Percentiles rank a stretch among this genome's conserved stretches.
These are phyloP conservation scores for Pseudogymnoascus sp. DNA, from an alignment of 2,329 filamentous ascomycete species.

Conservation along the genomic window DNA sequence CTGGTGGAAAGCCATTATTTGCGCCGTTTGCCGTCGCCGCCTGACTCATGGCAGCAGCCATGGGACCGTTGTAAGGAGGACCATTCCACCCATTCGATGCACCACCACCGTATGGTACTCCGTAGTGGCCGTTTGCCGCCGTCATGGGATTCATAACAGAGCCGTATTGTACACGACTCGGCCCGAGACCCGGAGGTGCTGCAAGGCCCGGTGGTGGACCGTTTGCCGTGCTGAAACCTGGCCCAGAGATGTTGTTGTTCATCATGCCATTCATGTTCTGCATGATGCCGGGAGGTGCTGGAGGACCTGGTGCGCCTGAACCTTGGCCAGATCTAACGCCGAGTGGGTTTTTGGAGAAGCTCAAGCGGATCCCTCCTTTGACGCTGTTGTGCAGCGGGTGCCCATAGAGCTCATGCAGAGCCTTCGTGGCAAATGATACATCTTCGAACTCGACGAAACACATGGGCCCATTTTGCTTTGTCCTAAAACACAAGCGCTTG, in stretches of 20 bases:
- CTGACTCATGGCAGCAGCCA: slow-evolving; percentile 21
- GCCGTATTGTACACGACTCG: slow-evolving; percentile 22
- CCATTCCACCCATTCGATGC: slow-evolving; percentile 23
- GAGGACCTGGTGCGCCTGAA: slow-evolving; percentile 27
- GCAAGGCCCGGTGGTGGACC: slow-evolving; percentile 73
- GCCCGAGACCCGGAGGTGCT: slow-evolving; percentile 60
- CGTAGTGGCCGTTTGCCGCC: slow-evolving; percentile 19
- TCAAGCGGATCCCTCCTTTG: slow-evolving; percentile 89
- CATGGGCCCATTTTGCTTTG: slow-evolving; percentile 94
- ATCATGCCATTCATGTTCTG: slow-evolving; percentile 52
- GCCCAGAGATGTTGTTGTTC: slow-evolving; percentile 26
- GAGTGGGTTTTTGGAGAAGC: slow-evolving; percentile 94
- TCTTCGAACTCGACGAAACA: slow-evolving; percentile 99
- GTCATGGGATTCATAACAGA: slow-evolving; percentile 20
- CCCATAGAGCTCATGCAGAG: slow-evolving; percentile 82
- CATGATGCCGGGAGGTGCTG: slow-evolving; percentile 36
- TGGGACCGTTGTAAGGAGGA: slow-evolving; percentile 20
- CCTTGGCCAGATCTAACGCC: slow-evolving; percentile 75
- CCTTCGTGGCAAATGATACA: slow-evolving; percentile 82
- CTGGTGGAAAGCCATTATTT: slow-evolving; percentile 25
- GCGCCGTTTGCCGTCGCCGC: slow-evolving; percentile 23
- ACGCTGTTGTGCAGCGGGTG: slow-evolving; percentile 80
- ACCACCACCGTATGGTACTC: background rate
- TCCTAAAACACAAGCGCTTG: slow-evolving; percentile 88
- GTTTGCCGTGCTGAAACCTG: slow-evolving; percentile 35